A percentile compares a stretch with the other conserved stretches of the same genome.
phyloP scores from a whole-genome alignment of 2,329 filamentous ascomycete genomes.

The Coccinonectria pachysandricola region DNA sequence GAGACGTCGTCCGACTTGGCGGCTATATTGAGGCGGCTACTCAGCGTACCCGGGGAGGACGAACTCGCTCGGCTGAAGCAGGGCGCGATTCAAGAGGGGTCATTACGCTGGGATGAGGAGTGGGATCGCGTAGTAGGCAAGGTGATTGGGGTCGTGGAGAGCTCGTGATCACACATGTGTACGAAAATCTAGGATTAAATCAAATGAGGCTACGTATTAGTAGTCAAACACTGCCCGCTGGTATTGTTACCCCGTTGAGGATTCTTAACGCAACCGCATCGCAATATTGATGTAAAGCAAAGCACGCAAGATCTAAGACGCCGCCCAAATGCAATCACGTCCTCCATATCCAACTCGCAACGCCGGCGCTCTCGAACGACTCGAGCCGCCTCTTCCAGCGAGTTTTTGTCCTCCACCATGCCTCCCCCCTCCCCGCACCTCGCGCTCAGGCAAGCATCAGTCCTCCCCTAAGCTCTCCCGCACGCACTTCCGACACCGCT shows the following conservation, averaged over 20 bases:
- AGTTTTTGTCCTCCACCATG: conserved; percentile 1
- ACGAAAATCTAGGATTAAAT: neutral
- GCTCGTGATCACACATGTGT: conserved; percentile 2
- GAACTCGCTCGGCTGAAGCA: conserved; percentile 52
- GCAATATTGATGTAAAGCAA: conserved; percentile 7
- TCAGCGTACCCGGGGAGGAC: conserved; percentile 38
- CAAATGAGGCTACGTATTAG: too few species aligned
- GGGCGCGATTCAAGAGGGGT: conserved; percentile 66
- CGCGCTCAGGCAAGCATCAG: conserved; percentile 17
- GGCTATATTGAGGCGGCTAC: conserved; percentile 51
- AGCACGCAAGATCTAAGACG: conserved; percentile 13
- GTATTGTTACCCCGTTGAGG: neutral
- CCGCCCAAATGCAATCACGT: conserved; percentile 9
- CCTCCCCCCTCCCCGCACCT: conserved; percentile 1
- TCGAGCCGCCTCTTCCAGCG: too few species aligned
- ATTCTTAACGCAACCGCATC: conserved; percentile 3
- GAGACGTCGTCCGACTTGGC: conserved; percentile 57
- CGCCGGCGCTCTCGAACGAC: too few species aligned
- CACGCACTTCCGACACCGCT: conserved; percentile 66
- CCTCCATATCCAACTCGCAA: conserved; percentile 4
- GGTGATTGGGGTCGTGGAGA: conserved; percentile 45
- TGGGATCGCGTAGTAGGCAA: conserved; percentile 77
- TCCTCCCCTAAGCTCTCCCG: conserved; percentile 72
- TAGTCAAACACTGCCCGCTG: too few species aligned
- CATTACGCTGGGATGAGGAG: conserved; percentile 78